phyloP scores from a whole-genome alignment of 225 moss, liverwort and hornwort species.

The Lunularia cruciata region DNA sequence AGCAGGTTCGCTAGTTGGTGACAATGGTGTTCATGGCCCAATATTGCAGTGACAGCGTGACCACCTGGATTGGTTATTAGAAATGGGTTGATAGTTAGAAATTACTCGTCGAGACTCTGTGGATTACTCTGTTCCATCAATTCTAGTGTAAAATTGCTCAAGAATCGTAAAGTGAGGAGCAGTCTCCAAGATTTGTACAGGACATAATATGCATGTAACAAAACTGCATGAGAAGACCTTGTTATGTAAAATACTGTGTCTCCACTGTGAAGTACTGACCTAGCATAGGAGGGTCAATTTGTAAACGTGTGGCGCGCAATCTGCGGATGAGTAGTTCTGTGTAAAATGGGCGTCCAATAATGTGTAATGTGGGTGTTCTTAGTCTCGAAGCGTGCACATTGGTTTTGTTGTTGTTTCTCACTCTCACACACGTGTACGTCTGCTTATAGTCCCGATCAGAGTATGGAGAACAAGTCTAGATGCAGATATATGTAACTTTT shows the following conservation, averaged over 20 bases:
- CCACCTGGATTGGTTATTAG: conserved; percentile 7
- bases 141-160: conserved; percentile 11
- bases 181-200: conserved; percentile 19
- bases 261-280: neutral
- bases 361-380: no score
- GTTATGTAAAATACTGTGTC: conserved; percentile 10
- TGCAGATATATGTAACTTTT: no score
- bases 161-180: conserved; percentile 3
- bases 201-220: conserved; percentile 8
- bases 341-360: no score
- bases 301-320: neutral
- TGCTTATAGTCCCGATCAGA: no score
- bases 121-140: conserved; percentile 21
- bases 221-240: conserved; percentile 9
- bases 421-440: no score
- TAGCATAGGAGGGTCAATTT: neutral
- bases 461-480: no score
- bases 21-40: conserved; percentile 5
- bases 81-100: conserved; percentile 16
- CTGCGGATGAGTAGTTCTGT: no score
- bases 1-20: conserved; percentile 18
- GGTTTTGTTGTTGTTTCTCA: no score
- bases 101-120: conserved; percentile 16
- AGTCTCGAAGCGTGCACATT: no score
- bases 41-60: conserved; percentile 13